Conservation (phyloP, 345 rosid species). For the Boechera retrofracta region DNA sequence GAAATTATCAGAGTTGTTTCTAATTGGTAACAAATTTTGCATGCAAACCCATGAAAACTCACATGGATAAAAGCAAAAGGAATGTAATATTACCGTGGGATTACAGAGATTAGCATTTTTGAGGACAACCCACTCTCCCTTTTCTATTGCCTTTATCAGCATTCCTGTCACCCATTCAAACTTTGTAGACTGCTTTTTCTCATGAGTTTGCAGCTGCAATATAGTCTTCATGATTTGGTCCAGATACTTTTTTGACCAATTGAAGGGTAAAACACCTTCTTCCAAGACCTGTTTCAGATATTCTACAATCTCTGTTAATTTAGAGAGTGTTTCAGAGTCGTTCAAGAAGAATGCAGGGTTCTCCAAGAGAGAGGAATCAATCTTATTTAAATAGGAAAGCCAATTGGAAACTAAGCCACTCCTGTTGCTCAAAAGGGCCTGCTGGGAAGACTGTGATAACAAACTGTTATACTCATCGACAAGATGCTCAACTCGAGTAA, state of each 20-base stretch:
- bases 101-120: conserved; percentile 96
- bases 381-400: conserved; percentile 61
- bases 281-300: conserved; percentile 55
- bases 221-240: conserved; percentile 56
- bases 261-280: conserved; percentile 46
- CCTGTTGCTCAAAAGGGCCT: conserved; percentile 47
- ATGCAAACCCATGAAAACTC: conserved; percentile 5
- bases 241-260: conserved; percentile 63
- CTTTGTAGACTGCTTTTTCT: conserved; percentile 62
- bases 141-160: conserved; percentile 86
- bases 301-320: conserved; percentile 57
- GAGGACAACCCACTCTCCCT: conserved; percentile 92
- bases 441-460: conserved; percentile 55
- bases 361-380: conserved; percentile 50
- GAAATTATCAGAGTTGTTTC: conserved; percentile 13
- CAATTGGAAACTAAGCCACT: conserved; percentile 62
- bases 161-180: conserved; percentile 94
- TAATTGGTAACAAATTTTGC: neutral
- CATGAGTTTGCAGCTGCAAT: conserved; percentile 59
- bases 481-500: conserved; percentile 64
- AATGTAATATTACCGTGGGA: conserved; percentile 71
- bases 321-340: conserved; percentile 53
- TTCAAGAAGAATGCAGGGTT: conserved; percentile 46
- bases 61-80: conserved; percentile 21
- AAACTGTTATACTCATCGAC: conserved; percentile 69